phyloP scores from a whole-genome alignment of 129 eudicot genomes.

The Helichrysum umbraculigerum region DNA sequence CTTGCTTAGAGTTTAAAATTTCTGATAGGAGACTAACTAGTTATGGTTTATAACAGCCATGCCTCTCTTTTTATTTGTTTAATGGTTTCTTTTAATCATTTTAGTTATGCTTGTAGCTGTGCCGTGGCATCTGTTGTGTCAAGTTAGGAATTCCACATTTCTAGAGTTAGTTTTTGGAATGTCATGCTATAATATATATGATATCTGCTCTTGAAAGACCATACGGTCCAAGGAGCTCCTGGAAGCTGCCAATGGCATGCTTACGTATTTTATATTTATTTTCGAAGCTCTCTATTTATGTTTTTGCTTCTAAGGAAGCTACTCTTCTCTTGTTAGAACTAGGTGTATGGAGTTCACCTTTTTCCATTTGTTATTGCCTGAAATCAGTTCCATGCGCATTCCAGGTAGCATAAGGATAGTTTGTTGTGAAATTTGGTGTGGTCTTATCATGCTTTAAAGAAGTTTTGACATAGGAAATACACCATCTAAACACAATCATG shows the following conservation, averaged over 20 bases:
- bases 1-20: too few relatives aligned
- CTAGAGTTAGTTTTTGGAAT: too few relatives aligned
- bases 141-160: background rate
- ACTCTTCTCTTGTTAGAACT: background rate
- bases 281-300: too few relatives aligned
- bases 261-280: background rate
- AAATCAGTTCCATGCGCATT: background rate
- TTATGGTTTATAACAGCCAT: too few relatives aligned
- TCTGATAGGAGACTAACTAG: too few relatives aligned
- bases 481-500: background rate
- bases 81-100: too few relatives aligned
- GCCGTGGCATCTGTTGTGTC: background rate
- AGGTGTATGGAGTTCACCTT: conserved; percentile 4
- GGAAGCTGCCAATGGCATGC: background rate
- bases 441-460: background rate
- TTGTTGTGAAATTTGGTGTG: background rate
- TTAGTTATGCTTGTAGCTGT: background rate
- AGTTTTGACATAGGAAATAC: background rate
- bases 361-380: background rate
- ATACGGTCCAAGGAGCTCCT: background rate
- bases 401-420: conserved; percentile 8
- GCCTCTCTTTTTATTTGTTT: too few relatives aligned
- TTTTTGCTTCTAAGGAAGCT: background rate
- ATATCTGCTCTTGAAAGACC: background rate
- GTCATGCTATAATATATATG: background rate